These are phyloP conservation scores for Apiospora phragmitis DNA, from an alignment of 2,329 filamentous ascomycete species.

Conservation along the genomic window DNA sequence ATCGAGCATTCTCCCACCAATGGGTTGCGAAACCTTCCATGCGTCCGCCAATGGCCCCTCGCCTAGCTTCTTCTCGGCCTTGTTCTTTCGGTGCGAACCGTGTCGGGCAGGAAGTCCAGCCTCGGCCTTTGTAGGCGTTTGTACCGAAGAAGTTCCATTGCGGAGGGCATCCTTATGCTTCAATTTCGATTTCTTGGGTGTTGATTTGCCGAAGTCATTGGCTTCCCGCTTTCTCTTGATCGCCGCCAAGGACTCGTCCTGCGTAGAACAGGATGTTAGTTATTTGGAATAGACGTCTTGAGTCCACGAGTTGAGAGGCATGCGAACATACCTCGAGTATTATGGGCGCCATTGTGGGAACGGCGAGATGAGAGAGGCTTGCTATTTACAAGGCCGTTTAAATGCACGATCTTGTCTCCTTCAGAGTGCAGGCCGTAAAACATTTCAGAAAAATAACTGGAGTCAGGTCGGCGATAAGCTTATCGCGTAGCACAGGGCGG, in stretches of 20 bases:
- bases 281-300: neutral
- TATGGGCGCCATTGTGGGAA: conserved; percentile 28
- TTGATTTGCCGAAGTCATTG: conserved; percentile 41
- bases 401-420: conserved; percentile 8
- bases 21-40: conserved; percentile 64
- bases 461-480: conserved; percentile 1
- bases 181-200: conserved; percentile 27
- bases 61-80: conserved; percentile 12
- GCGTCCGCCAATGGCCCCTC: neutral
- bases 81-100: conserved; percentile 11
- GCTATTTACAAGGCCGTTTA: neutral
- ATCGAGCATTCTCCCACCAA: conserved; percentile 65
- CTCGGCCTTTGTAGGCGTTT: conserved; percentile 15
- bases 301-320: neutral
- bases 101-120: neutral
- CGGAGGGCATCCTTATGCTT: conserved; percentile 15
- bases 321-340: conserved; percentile 2
- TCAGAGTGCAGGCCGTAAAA: conserved; percentile 6
- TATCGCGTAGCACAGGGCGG: neutral
- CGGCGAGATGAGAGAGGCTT: neutral
- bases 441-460: conserved; percentile 12
- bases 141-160: neutral
- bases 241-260: conserved; percentile 34
- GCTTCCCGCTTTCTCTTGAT: conserved; percentile 51
- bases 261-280: neutral